Conservation (phyloP, 768 basidiomycete species). For the Boletus rubroflammeus region DNA sequence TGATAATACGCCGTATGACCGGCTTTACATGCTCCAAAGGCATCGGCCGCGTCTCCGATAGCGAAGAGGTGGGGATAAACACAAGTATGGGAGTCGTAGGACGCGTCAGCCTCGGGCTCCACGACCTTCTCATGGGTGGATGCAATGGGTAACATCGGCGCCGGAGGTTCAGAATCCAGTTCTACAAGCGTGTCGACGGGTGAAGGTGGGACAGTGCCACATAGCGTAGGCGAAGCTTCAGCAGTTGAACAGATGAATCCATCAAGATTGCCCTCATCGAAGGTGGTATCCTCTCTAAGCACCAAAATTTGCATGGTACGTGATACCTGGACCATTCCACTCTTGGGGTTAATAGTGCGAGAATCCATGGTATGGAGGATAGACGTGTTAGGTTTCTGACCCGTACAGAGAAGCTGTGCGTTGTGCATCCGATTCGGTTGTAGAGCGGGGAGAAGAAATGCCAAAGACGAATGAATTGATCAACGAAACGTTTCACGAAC, state of each 20-base stretch:
- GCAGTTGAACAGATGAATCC: not conserved
- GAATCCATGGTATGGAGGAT: slow-evolving; percentile 44
- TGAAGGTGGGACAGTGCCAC: slow-evolving; percentile 4
- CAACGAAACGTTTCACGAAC: not conserved
- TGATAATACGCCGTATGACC: slow-evolving; percentile 56
- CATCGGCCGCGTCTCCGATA: slow-evolving; percentile 61
- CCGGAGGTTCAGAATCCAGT: not conserved
- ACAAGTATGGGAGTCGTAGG: slow-evolving; percentile 2
- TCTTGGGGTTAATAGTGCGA: slow-evolving; percentile 37
- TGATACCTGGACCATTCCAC: slow-evolving; percentile 42
- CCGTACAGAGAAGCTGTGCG: slow-evolving; percentile 54
- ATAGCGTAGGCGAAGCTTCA: slow-evolving; percentile 3
- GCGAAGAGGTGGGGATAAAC: slow-evolving; percentile 56
- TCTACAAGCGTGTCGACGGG: slow-evolving; percentile 13
- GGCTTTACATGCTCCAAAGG: slow-evolving; percentile 59
- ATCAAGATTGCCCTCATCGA: not conserved
- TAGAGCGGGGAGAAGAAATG: not conserved
- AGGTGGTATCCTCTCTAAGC: not conserved
- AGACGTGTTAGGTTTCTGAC: slow-evolving; percentile 54
- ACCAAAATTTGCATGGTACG: slow-evolving; percentile 47
- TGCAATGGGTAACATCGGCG: not conserved
- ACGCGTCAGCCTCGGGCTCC: slow-evolving; percentile 17
- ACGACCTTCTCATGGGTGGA: not conserved
- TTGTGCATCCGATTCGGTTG: not conserved
- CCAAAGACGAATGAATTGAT: not conserved